phyloP scores from a whole-genome alignment of 495 filamentous ascomycete species.

The Schizothecium vesticola region DNA sequence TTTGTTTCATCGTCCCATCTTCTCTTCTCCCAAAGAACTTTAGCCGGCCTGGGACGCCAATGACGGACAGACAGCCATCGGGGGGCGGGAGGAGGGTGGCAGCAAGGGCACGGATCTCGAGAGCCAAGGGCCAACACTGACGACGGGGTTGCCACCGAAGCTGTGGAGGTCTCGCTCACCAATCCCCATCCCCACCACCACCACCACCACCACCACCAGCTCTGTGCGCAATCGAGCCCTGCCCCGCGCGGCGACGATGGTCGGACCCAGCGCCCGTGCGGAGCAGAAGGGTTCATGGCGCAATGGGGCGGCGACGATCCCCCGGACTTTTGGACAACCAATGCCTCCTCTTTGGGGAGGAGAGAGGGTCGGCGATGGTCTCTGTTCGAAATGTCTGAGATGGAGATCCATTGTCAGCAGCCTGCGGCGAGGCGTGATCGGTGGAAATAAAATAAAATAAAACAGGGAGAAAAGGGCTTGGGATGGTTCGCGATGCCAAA shows the following conservation, averaged over 20 bases:
- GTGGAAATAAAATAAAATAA: background rate
- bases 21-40: background rate
- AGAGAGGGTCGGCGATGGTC: background rate
- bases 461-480: background rate
- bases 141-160: background rate
- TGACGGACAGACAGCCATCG: background rate
- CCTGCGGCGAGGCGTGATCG: background rate
- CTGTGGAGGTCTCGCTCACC: background rate
- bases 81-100: background rate
- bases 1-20: background rate
- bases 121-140: background rate
- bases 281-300: constrained; percentile 11
- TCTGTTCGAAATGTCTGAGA: background rate
- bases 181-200: background rate
- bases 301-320: constrained; percentile 9
- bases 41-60: background rate
- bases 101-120: background rate
- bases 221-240: background rate
- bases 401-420: background rate
- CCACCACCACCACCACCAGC: background rate
- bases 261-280: constrained; percentile 10
- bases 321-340: constrained; percentile 2
- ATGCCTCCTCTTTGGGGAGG: background rate
- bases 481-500: background rate
- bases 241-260: background rate